Evolutionary conservation across 768 basidiomycete genomes (phyloP), one percentile per base, ranked within the genome.

Genomic region (Kwoniella sp.): DNA sequence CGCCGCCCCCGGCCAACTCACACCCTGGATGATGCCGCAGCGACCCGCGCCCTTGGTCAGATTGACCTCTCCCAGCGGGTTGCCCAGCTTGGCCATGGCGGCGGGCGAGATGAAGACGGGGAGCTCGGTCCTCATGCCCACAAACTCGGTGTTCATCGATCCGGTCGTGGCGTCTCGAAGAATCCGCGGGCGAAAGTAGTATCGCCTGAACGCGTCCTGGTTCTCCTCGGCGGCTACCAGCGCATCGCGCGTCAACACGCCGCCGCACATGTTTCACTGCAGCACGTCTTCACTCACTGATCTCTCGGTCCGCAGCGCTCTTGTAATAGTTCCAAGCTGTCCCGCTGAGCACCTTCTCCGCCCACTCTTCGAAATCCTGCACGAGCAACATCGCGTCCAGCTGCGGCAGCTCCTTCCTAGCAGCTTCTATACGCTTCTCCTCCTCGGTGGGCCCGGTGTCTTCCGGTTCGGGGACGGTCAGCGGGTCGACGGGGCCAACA

Each of bases 61-160:
- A 71, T 91, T 92, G 25, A 80, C 76, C 76, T 95, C 90, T 15
- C 89, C 90, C 78, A 67, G 54, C 10, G 90, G 90, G 70, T 96
- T 90, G 0, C 90, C 91, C 0, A 92, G 77, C 44, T 71, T 71
- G 15, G 72, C 72, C 72, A 73, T 73, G 3, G 72, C 72, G 10
- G 72, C 72, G 0, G 72, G 72, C 15, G 59, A 58, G 52, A 73
- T 69, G 56, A 69, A 73, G 1, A 71, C 50, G 3, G 72, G 72
- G 15, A 73, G 26, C 3, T 33, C 22, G 3, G 63, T 59, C 4
- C 62, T 46, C 34, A 70, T 59, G 7, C 70, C 72, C 5, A 73
- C 59, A 41, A 70, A 69, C n/a, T 51, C 49, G 7, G 70, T 67
- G 7, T 60, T 37, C 26, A 57, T 47, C 3, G 50, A 41, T 26